Conservation (phyloP, 2,329 filamentous ascomycete genomes). For the Colletotrichum tropicale region DNA sequence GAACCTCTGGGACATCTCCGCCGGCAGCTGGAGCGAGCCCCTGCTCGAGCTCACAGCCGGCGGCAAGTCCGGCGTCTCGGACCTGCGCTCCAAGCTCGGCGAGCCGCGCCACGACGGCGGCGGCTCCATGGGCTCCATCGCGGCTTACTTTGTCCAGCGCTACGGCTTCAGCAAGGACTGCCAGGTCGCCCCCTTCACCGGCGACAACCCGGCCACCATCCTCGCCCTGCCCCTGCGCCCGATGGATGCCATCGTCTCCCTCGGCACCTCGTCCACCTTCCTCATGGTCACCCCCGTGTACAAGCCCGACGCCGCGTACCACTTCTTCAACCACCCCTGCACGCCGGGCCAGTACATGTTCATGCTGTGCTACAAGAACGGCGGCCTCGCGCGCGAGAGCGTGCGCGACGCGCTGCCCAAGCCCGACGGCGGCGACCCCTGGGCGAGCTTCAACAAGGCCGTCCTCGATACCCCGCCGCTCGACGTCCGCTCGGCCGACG, state of each 20-base stretch:
- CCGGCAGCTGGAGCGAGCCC: slow-evolving; percentile 73
- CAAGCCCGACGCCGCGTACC: slow-evolving; percentile 86
- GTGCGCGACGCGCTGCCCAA: slow-evolving; percentile 81
- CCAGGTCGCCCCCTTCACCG: slow-evolving; percentile 84
- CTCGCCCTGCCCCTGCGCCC: slow-evolving; percentile 86
- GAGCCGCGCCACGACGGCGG: slow-evolving; percentile 82
- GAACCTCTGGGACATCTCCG: slow-evolving; percentile 92
- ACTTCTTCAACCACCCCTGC: slow-evolving; percentile 98
- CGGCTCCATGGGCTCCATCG: slow-evolving; percentile 75
- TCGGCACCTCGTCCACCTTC: slow-evolving; percentile 96
- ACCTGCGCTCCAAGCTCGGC: slow-evolving; percentile 80
- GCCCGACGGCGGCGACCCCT: slow-evolving; percentile 57
- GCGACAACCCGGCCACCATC: slow-evolving; percentile 96
- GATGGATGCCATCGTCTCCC: slow-evolving; percentile 90
- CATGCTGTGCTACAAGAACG: slow-evolving; percentile 99
- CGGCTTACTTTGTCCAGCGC: slow-evolving; percentile 76
- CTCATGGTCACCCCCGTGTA: slow-evolving; percentile 96
- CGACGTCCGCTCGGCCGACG: slow-evolving; percentile 57
- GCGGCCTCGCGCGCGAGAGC: slow-evolving; percentile 88
- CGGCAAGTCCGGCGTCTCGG: slow-evolving; percentile 54
- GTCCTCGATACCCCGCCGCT: slow-evolving; percentile 73
- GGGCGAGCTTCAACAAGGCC: slow-evolving; percentile 80
- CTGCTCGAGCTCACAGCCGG: slow-evolving; percentile 80
- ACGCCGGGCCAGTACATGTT: slow-evolving; percentile 96
- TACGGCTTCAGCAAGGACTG: slow-evolving; percentile 81